These are phyloP conservation scores for Fusarium nodosum DNA, from an alignment of 2,329 filamentous ascomycete genomes.

Conservation along the genomic window DNA sequence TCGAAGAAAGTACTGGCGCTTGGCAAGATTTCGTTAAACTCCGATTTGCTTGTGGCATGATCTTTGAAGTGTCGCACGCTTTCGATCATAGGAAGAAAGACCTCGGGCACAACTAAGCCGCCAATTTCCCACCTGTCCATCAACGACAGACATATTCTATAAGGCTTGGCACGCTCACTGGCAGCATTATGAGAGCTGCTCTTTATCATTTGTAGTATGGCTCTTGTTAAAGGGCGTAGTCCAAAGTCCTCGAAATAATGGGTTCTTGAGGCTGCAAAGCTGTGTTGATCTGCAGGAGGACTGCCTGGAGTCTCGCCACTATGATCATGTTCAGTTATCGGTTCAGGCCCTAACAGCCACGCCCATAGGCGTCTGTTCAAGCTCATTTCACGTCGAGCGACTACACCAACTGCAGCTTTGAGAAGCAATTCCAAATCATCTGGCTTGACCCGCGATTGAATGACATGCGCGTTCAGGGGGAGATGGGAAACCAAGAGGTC, in stretches of 20 bases:
- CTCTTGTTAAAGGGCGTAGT: conserved; percentile 77
- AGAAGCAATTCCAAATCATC: conserved; percentile 86
- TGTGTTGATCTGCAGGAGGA: conserved; percentile 59
- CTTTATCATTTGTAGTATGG: conserved; percentile 82
- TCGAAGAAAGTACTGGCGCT: conserved; percentile 98
- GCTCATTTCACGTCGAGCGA: conserved; percentile 94
- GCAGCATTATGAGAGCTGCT: conserved; percentile 48
- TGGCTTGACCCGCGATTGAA: conserved; percentile 79
- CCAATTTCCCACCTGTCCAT: conserved; percentile 99
- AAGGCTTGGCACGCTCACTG: conserved; percentile 82
- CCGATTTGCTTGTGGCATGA: conserved; percentile 72
- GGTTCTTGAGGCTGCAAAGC: conserved; percentile 70
- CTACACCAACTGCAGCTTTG: conserved; percentile 86
- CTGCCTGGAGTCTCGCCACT: conserved; percentile 61
- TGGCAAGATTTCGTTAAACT: conserved; percentile 88
- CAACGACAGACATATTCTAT: conserved; percentile 90
- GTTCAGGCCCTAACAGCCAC: conserved; percentile 90
- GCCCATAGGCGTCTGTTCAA: conserved; percentile 94
- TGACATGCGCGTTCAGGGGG: conserved; percentile 83
- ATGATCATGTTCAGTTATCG: conserved; percentile 64
- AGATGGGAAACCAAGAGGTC: conserved; percentile 92
- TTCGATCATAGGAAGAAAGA: conserved; percentile 88
- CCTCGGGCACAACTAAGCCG: conserved; percentile 85
- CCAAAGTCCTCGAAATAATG: conserved; percentile 89
- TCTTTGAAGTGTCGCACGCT: conserved; percentile 82